Percentiles rank a stretch among this genome's conserved stretches.
Conservation (phyloP, 768 basidiomycete genomes). For the Psilocybe cyanescens region DNA sequence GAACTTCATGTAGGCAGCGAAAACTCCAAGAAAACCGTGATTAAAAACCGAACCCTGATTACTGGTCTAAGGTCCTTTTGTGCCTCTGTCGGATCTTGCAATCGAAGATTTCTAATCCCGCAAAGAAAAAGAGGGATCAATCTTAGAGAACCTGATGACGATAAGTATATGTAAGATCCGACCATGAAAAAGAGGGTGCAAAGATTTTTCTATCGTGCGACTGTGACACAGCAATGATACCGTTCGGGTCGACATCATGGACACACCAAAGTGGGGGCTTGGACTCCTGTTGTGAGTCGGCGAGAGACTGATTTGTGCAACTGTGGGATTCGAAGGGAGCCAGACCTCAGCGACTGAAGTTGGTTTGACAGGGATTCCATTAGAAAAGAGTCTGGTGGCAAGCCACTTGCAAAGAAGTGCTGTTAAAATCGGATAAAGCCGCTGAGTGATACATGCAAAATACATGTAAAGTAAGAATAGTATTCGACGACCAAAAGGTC, state of each 20-base stretch:
- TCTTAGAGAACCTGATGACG: slow-evolving; percentile 7
- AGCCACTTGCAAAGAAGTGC: too few species aligned
- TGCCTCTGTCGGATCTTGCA: slow-evolving; percentile 15
- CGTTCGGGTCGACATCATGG: not conserved
- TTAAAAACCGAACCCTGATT: not conserved
- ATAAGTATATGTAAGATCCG: slow-evolving; percentile 7
- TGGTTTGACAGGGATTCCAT: too few species aligned
- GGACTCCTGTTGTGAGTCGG: not conserved
- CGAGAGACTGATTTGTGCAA: too few species aligned
- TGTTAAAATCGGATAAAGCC: too few species aligned
- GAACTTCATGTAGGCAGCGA: too few species aligned
- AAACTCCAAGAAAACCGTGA: too few species aligned
- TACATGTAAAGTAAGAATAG: too few species aligned
- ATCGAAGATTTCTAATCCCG: not conserved
- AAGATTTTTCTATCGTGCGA: slow-evolving; percentile 2
- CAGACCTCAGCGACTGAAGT: too few species aligned
- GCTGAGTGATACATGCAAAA: too few species aligned
- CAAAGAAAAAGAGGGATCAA: not conserved
- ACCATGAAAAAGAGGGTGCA: slow-evolving; percentile 11
- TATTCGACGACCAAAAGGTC: too few species aligned
- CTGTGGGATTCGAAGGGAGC: too few species aligned
- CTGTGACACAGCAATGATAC: not conserved
- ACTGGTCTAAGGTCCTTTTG: not conserved
- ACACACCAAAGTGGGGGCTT: not conserved
- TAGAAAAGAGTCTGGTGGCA: too few species aligned